These are phyloP conservation scores for Xylariaceae sp. DNA, from an alignment of 2,329 filamentous ascomycete species.

Conservation along the genomic window DNA sequence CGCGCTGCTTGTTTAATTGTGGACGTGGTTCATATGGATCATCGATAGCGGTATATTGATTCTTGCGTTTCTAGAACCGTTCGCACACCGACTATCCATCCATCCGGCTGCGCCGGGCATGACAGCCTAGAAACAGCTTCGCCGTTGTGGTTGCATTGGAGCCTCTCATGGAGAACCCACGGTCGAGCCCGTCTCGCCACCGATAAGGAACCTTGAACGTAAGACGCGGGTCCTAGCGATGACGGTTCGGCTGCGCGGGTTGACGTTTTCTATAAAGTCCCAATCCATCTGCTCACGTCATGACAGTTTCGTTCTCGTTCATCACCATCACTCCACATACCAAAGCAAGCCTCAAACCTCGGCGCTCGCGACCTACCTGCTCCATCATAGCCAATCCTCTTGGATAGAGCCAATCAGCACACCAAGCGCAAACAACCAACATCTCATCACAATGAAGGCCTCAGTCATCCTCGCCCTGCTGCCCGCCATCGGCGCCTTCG, in stretches of 20 bases:
- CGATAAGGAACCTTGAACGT: not conserved
- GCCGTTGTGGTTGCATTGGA: not conserved
- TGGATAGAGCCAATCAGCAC: not conserved
- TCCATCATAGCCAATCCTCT: not conserved
- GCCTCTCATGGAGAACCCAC: not conserved
- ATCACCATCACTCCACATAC: not conserved
- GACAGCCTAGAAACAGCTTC: not conserved
- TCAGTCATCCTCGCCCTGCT: constrained; percentile 16
- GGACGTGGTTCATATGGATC: not conserved
- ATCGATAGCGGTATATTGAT: not conserved
- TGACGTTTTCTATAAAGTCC: constrained; percentile 9
- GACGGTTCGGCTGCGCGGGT: not conserved
- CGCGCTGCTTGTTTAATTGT: not conserved
- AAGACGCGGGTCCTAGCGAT: not conserved
- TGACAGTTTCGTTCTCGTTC: not conserved
- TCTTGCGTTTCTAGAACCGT: not conserved
- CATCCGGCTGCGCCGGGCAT: not conserved
- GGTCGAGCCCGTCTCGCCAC: not conserved
- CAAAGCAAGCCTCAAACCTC: not conserved
- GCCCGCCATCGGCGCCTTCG: constrained; percentile 8
- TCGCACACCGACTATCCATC: not conserved
- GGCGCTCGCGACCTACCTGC: not conserved
- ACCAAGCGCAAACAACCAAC: not conserved
- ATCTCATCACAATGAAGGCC: constrained; percentile 12
- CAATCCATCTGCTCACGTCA: not conserved